Conservation (phyloP, 164 flowering plant genomes). For the Kalanchoe fedtschenkoi region DNA sequence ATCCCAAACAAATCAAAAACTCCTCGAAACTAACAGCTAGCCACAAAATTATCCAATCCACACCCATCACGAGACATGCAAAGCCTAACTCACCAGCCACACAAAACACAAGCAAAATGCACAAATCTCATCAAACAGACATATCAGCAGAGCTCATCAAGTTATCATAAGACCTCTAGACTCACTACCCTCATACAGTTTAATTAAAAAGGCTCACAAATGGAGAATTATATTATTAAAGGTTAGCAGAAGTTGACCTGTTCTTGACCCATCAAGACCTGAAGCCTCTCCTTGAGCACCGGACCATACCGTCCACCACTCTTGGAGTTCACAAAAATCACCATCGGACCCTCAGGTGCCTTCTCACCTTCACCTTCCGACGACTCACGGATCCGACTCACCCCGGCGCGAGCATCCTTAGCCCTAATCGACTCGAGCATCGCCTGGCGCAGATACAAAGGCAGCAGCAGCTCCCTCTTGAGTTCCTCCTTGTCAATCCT, state of each 20-base stretch:
- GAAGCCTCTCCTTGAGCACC: conserved; percentile 51
- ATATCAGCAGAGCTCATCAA: too few species aligned
- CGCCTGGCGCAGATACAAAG: conserved; percentile 53
- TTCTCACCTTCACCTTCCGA: neutral
- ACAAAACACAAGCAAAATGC: too few species aligned
- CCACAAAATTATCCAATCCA: too few species aligned
- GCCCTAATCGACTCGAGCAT: conserved; percentile 41
- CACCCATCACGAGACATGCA: too few species aligned
- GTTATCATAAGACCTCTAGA: too few species aligned
- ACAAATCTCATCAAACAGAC: too few species aligned
- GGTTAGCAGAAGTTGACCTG: conserved; percentile 40
- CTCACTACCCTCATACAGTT: too few species aligned
- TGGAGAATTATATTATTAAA: neutral
- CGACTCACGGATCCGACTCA: neutral
- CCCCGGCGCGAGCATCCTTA: conserved; percentile 23
- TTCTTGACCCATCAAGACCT: conserved; percentile 63
- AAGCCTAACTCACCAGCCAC: too few species aligned
- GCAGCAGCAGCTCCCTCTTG: conserved; percentile 33
- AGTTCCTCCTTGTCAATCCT: conserved; percentile 58
- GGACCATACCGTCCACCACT: conserved; percentile 94
- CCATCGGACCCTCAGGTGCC: conserved; percentile 48
- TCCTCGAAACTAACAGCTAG: too few species aligned
- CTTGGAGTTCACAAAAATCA: conserved; percentile 69
- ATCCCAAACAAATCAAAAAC: neutral
- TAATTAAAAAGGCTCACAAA: neutral